Conservation (phyloP, 148 eudicot species). For the Rhododendron ovatum region DNA sequence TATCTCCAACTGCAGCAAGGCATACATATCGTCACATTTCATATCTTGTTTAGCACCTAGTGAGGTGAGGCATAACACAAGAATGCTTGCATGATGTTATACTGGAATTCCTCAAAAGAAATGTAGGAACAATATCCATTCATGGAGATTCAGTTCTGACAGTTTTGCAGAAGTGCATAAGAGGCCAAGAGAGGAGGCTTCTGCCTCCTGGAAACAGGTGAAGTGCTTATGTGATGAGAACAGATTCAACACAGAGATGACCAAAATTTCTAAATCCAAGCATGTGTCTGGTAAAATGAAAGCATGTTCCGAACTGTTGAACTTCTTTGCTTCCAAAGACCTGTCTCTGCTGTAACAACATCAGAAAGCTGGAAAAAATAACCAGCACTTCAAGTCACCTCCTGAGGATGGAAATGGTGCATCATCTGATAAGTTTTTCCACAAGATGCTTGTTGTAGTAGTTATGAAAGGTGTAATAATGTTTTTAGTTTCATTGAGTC, state of each 20-base stretch:
- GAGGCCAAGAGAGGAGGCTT: background rate
- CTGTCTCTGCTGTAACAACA: background rate
- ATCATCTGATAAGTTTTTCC: background rate
- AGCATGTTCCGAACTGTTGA: background rate
- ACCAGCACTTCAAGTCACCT: background rate
- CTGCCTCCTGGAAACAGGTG: background rate
- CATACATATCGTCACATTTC: background rate
- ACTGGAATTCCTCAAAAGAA: background rate
- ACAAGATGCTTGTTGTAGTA: background rate
- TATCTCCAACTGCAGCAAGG: conserved; percentile 69
- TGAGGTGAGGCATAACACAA: background rate
- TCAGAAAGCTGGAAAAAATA: background rate
- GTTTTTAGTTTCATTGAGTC: background rate
- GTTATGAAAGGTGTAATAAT: background rate
- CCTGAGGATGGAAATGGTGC: background rate
- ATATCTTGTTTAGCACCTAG: background rate
- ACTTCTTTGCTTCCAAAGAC: background rate
- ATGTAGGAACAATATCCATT: background rate
- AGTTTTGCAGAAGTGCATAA: background rate
- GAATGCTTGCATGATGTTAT: background rate
- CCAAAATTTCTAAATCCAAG: background rate
- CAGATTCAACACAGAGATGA: background rate
- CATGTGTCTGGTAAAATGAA: background rate
- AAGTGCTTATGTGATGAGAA: background rate
- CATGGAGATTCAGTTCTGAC: background rate